These are phyloP conservation scores for Casuarina cunninghamiana DNA, from an alignment of 306 rosid species.

Conservation along the genomic window DNA sequence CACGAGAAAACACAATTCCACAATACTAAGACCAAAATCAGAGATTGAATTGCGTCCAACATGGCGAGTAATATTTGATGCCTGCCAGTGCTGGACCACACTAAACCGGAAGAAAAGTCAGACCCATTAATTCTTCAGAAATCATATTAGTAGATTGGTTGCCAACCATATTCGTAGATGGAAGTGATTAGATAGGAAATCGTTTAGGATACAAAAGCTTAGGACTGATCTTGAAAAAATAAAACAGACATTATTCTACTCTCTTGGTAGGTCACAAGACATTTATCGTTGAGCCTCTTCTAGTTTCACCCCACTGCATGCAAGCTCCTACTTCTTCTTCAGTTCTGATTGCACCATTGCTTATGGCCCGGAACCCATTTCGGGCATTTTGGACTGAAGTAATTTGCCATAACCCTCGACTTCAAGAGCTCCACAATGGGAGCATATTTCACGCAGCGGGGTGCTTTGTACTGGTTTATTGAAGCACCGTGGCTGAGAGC, in stretches of 20 bases:
- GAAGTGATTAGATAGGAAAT: neutral
- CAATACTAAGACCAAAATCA: neutral
- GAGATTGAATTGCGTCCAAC: neutral
- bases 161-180: neutral
- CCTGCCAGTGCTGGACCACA: neutral
- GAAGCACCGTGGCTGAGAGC: conserved; percentile 55
- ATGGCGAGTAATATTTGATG: neutral
- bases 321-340: neutral
- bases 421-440: conserved; percentile 49
- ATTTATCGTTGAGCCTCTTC: neutral
- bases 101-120: neutral
- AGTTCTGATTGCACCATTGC: conserved; percentile 32
- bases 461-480: conserved; percentile 68
- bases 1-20: neutral
- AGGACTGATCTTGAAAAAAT: neutral
- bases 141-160: neutral
- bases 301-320: neutral
- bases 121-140: neutral
- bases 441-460: conserved; percentile 47
- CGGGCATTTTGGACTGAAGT: conserved; percentile 53
- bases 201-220: neutral
- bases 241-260: neutral
- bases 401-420: conserved; percentile 33
- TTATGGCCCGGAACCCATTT: conserved; percentile 49
- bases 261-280: neutral